Evolutionary conservation across 805 yeast species (phyloP), one percentile per base, ranked within the genome.

Genomic region (Wickerhamiella musiphila): DNA sequence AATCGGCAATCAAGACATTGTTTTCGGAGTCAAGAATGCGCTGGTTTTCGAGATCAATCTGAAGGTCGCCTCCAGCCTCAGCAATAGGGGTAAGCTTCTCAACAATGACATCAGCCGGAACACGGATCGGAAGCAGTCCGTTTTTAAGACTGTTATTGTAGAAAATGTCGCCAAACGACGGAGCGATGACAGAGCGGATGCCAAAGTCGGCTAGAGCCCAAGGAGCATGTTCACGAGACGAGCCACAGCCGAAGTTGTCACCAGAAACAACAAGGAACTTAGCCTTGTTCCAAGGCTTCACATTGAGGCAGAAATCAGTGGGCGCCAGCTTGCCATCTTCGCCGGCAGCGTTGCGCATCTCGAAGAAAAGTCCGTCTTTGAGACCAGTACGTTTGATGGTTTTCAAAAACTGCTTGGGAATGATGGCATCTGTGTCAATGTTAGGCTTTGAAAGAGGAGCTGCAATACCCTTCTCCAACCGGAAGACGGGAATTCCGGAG

Each of bases 121-220:
- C 51, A 60, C 94, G 73, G 49, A 90, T 82, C 37, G 96, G 96
- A 43, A 90, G 63, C 55, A 90, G 65, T 28, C 94, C 94, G 58
- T 90, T 90, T 65, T 90, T 90, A 65, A 79, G 79, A 34, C 95
- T 84, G 65, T 90, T 90, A 64, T 79, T 90, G 71, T 81, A 84
- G 66, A 90, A 90, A 48, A 90, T 90, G 59, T 90, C 98, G 56
- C 96, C 98, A 47, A 86, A 90, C 1, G 95, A 83, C 36, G 96
- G 98, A 5, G 96, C 96, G 56, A 90, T 84, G 51, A 90, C 78
- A 41, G 86, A 76, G 57, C 78, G 76, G 57, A 90, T 83, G 57
- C 98, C 98, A 50, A 90, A 90, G 60, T 90, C 98, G 49, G 83
- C 84, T 44, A 90, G 67, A 2, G 98, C 96, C 98, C 98, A 90